A percentile compares a stretch with the other conserved stretches of the same genome.
Evolutionary conservation across 306 rosid species (phyloP).

Genomic region (peach (Prunus persica)): DNA sequence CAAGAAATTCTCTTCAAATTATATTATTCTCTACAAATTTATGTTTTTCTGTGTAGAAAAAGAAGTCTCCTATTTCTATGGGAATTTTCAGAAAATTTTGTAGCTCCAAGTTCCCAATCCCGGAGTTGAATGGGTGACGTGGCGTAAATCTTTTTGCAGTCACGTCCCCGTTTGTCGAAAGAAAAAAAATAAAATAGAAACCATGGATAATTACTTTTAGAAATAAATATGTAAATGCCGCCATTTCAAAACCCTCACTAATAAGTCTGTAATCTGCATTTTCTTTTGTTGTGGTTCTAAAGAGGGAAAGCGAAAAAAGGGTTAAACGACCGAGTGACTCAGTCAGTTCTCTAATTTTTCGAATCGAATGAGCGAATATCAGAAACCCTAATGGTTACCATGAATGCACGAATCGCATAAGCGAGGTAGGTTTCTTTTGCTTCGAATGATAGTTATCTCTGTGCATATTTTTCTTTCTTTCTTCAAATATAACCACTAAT

Average conservation of each 20-base stretch:
- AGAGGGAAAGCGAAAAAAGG: neutral
- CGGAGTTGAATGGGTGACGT: neutral
- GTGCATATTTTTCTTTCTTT: neutral
- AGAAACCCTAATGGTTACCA: conserved; percentile 1
- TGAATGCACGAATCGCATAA: neutral
- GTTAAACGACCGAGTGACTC: neutral
- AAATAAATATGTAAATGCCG: neutral
- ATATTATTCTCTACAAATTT: too few relatives aligned
- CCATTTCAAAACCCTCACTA: neutral
- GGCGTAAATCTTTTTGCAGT: neutral
- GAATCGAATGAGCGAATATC: neutral
- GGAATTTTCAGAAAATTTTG: too few relatives aligned
- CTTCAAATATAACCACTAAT: neutral
- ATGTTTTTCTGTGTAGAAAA: too few relatives aligned
- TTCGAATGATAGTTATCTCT: neutral
- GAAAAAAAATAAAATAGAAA: neutral
- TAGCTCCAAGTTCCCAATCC: neutral
- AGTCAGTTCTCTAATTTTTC: neutral
- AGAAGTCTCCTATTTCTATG: too few relatives aligned
- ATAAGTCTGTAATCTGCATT: neutral
- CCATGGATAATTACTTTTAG: neutral
- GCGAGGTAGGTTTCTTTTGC: neutral
- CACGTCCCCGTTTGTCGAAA: neutral
- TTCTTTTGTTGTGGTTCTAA: conserved; percentile 1
- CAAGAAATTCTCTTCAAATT: too few relatives aligned